Evolutionary conservation across 2,329 filamentous ascomycete genomes (phyloP).

Genomic region (Neurospora sp.): DNA sequence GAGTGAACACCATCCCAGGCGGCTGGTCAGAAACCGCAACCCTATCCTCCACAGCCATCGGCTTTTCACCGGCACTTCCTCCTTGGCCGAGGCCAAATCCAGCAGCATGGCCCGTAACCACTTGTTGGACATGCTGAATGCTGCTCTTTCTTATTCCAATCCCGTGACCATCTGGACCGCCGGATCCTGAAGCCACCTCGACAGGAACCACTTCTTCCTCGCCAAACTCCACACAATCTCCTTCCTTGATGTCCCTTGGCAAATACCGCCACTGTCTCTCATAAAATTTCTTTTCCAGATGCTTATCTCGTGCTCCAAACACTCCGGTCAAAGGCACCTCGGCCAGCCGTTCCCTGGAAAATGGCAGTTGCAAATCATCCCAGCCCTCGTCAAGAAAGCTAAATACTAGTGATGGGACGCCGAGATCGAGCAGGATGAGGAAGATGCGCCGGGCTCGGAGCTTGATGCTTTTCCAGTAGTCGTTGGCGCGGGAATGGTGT

Average conservation of each 20-base stretch:
- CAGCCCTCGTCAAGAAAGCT: slow-evolving; percentile 65
- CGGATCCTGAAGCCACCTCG: slow-evolving; percentile 37
- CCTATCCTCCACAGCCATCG: slow-evolving; percentile 29
- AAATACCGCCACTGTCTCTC: slow-evolving; percentile 62
- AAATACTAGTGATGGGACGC: slow-evolving; percentile 65
- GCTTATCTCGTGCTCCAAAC: slow-evolving; percentile 40
- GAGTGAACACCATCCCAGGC: slow-evolving; percentile 41
- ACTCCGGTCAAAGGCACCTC: slow-evolving; percentile 34
- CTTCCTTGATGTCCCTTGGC: slow-evolving; percentile 51
- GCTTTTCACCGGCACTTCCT: neutral
- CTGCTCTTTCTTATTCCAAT: slow-evolving; percentile 40
- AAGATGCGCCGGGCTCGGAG: slow-evolving; percentile 61
- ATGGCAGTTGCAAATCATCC: slow-evolving; percentile 67
- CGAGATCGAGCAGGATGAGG: slow-evolving; percentile 60
- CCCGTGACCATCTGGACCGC: neutral
- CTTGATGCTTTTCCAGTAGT: slow-evolving; percentile 68
- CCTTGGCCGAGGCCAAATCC: neutral
- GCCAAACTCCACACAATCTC: slow-evolving; percentile 53
- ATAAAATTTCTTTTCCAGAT: slow-evolving; percentile 60
- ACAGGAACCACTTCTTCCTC: slow-evolving; percentile 61
- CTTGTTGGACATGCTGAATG: slow-evolving; percentile 26
- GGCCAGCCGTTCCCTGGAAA: slow-evolving; percentile 53
- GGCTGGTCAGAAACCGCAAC: slow-evolving; percentile 55
- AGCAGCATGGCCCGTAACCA: neutral
- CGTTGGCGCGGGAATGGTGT: neutral